phyloP scores from a whole-genome alignment of 1,284 basidiomycete species.

The Serendipita sp. region DNA sequence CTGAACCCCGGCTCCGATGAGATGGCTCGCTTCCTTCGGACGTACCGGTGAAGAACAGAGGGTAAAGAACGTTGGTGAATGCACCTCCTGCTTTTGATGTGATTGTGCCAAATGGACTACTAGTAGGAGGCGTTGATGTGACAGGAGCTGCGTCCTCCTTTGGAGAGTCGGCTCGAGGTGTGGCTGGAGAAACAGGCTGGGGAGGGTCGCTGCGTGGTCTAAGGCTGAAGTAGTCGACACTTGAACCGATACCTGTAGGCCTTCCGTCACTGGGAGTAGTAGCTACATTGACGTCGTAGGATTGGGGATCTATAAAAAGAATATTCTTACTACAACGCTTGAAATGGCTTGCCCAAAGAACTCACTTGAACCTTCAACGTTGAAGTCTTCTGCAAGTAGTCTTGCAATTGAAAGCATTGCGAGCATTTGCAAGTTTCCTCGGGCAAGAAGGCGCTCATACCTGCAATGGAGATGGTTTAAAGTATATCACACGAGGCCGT shows the following conservation, averaged over 20 bases:
- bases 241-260: neutral
- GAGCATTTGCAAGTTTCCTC: neutral
- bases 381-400: neutral
- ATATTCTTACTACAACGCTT: neutral
- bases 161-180: neutral
- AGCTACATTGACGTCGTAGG: neutral
- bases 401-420: conserved; percentile 1
- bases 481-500: neutral
- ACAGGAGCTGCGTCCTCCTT: neutral
- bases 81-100: conserved; percentile 1
- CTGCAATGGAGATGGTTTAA: neutral
- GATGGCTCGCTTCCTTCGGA: neutral
- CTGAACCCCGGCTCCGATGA: neutral
- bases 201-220: neutral
- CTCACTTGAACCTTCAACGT: neutral
- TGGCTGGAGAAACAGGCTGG: neutral
- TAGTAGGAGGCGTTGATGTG: neutral
- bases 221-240: neutral
- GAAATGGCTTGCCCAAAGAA: neutral
- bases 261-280: neutral
- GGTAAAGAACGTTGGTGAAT: neutral
- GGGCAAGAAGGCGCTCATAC: neutral
- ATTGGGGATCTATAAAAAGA: neutral
- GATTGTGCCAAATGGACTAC: neutral
- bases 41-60: conserved; percentile 2